Percentiles rank a stretch among this genome's conserved stretches.
Evolutionary conservation across 2,329 filamentous ascomycete genomes (phyloP).

Genomic region (Ophiocordyceps polyrhachis-furcata): DNA sequence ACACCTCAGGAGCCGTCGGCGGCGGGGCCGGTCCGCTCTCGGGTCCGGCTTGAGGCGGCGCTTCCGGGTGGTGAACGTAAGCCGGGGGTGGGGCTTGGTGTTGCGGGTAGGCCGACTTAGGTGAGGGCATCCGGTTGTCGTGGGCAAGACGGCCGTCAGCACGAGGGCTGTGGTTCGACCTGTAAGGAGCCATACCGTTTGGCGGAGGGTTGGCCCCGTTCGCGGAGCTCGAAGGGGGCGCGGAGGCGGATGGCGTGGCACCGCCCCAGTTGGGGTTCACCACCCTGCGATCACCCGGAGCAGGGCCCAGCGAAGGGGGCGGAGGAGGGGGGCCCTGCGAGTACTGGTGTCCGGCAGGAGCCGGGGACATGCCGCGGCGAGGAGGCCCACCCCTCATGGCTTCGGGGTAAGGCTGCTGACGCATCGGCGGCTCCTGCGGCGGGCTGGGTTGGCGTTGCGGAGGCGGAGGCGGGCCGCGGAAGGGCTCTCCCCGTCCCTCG

Average conservation of each 20-base stretch:
- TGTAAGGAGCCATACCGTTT: conserved; percentile 50
- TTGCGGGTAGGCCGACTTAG: conserved; percentile 68
- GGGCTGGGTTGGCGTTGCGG: conserved; percentile 59
- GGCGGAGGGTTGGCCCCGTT: conserved; percentile 20
- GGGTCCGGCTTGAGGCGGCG: conserved; percentile 38
- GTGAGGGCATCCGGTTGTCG: conserved; percentile 79
- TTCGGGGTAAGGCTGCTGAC: conserved; percentile 39
- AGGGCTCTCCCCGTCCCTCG: conserved; percentile 49
- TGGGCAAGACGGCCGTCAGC: conserved; percentile 59
- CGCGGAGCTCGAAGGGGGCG: conserved; percentile 18
- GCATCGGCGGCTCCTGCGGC: conserved; percentile 43
- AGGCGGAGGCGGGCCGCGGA: conserved; percentile 48
- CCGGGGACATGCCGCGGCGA: conserved; percentile 31
- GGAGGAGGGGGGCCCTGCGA: conserved; percentile 31
- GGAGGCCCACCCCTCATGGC: conserved; percentile 12
- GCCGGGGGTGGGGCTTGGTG: conserved; percentile 35
- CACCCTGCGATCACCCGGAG: conserved; percentile 33
- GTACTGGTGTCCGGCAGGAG: conserved; percentile 22
- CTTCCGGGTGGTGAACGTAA: conserved; percentile 57
- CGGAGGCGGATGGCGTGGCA: conserved; percentile 25
- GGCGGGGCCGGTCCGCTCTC: conserved; percentile 30
- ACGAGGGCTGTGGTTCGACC: conserved; percentile 54
- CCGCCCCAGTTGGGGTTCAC: conserved; percentile 41
- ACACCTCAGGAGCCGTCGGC: conserved; percentile 41
- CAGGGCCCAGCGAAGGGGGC: conserved; percentile 26